These are phyloP conservation scores for Xylaria sp. DNA, from an alignment of 2,329 filamentous ascomycete genomes.

Conservation along the genomic window DNA sequence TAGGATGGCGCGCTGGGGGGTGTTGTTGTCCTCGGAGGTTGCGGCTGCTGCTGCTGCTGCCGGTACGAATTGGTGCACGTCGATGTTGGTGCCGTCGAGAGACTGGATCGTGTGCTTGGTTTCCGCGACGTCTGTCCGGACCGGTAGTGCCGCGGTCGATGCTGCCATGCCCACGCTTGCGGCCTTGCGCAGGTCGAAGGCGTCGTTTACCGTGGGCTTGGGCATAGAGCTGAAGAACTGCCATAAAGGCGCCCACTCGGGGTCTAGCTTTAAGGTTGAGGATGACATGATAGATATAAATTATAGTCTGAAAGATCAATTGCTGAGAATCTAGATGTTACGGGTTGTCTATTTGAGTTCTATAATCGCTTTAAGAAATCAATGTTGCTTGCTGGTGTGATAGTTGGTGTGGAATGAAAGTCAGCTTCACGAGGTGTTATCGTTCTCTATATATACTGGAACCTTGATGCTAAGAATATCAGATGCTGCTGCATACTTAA, in stretches of 20 bases:
- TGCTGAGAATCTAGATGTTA: too few species aligned
- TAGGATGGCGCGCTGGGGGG: conserved; percentile 32
- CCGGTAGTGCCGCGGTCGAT: neutral
- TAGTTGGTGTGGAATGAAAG: too few species aligned
- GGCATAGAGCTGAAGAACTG: neutral
- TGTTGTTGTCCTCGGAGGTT: neutral
- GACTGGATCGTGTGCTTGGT: conserved; percentile 31
- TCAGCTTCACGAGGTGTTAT: too few species aligned
- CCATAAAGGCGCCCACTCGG: conserved; percentile 16
- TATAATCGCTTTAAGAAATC: too few species aligned
- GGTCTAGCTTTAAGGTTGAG: conserved; percentile 24
- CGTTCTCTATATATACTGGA: too few species aligned
- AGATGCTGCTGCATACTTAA: too few species aligned
- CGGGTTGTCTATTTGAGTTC: too few species aligned
- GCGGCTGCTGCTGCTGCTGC: neutral
- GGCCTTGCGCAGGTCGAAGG: conserved; percentile 6
- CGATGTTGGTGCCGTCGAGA: conserved; percentile 29
- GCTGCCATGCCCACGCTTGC: neutral
- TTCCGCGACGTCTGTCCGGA: conserved; percentile 24
- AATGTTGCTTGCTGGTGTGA: too few species aligned
- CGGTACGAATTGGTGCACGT: conserved; percentile 34
- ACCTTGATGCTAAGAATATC: too few species aligned
- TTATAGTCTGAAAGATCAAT: neutral
- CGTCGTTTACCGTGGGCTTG: conserved; percentile 13
- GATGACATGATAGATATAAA: conserved; percentile 23